Conservation (phyloP, 176 grass and related monocot genomes). For the Dactylis glomerata region DNA sequence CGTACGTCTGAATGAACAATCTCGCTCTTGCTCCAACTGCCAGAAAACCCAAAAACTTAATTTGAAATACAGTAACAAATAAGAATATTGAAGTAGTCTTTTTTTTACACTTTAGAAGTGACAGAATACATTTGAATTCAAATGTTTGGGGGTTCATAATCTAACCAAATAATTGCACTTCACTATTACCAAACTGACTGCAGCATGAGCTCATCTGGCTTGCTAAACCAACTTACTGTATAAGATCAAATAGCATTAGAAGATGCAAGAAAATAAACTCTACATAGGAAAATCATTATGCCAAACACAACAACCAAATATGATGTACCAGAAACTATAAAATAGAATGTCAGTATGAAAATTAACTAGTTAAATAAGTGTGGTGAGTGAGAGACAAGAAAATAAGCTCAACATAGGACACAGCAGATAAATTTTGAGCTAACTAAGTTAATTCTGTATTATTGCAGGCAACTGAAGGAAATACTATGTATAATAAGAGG, state of each 20-base stretch:
- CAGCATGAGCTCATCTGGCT: neutral
- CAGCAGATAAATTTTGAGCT: neutral
- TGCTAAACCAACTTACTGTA: neutral
- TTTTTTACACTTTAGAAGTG: neutral
- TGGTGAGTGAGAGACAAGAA: neutral
- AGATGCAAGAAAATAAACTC: slow-evolving; percentile 4
- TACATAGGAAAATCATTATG: neutral
- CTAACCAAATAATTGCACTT: neutral
- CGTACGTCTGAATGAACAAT: neutral
- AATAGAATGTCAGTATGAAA: neutral
- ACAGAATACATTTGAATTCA: neutral
- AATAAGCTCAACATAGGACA: slow-evolving; percentile 1
- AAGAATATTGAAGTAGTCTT: neutral
- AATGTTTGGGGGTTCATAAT: neutral
- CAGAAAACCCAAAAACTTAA: neutral
- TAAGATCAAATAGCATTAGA: neutral
- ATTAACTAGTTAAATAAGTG: neutral
- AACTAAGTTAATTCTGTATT: slow-evolving; percentile 14
- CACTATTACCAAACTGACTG: neutral
- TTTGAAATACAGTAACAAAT: neutral
- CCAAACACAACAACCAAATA: neutral
- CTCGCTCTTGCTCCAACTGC: neutral
- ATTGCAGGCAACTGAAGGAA: neutral
- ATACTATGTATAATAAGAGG: neutral
- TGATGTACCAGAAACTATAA: slow-evolving; percentile 5